phyloP scores from a whole-genome alignment of 106 monocot genomes.

The Xerophyta viscosa region DNA sequence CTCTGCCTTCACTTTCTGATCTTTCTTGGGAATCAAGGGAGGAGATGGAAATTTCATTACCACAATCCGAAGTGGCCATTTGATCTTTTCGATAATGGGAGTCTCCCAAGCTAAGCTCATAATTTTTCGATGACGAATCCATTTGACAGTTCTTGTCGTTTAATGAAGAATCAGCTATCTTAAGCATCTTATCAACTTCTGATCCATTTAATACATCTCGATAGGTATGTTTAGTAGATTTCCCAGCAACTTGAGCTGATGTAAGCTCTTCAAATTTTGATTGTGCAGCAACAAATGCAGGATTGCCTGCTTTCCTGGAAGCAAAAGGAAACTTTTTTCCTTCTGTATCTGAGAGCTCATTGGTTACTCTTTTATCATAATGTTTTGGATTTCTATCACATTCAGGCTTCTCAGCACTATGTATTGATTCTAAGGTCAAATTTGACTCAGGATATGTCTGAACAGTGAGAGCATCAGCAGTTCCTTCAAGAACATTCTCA shows the following conservation, averaged over 20 bases:
- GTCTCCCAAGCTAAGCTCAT: conserved; percentile 4
- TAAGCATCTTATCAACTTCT: conserved; percentile 10
- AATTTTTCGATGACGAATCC: conserved; percentile 6
- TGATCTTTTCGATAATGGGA: conserved; percentile 28
- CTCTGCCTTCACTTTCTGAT: conserved; percentile 73
- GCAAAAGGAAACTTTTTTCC: conserved; percentile 25
- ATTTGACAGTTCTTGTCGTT: conserved; percentile 7
- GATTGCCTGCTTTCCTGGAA: conserved; percentile 45
- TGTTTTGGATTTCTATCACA: conserved; percentile 10
- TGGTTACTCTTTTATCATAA: conserved; percentile 7
- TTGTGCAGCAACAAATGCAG: conserved; percentile 79
- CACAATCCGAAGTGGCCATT: conserved; percentile 67
- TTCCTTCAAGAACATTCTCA: conserved; percentile 3
- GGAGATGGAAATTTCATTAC: conserved; percentile 89
- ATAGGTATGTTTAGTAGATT: conserved; percentile 14
- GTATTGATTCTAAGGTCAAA: conserved; percentile 3
- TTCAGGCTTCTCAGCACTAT: conserved; percentile 17
- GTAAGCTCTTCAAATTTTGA: conserved; percentile 92
- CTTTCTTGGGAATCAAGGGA: conserved; percentile 85
- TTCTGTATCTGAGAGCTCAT: conserved; percentile 40
- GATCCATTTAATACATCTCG: conserved; percentile 18
- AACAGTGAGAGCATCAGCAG: conserved; percentile 2
- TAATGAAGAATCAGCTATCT: conserved; percentile 8
- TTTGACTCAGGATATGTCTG: conserved; percentile 6
- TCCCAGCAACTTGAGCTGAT: conserved; percentile 17